Evolutionary conservation across 2,329 filamentous ascomycete species (phyloP).

Genomic region (Penicillium griseofulvum): DNA sequence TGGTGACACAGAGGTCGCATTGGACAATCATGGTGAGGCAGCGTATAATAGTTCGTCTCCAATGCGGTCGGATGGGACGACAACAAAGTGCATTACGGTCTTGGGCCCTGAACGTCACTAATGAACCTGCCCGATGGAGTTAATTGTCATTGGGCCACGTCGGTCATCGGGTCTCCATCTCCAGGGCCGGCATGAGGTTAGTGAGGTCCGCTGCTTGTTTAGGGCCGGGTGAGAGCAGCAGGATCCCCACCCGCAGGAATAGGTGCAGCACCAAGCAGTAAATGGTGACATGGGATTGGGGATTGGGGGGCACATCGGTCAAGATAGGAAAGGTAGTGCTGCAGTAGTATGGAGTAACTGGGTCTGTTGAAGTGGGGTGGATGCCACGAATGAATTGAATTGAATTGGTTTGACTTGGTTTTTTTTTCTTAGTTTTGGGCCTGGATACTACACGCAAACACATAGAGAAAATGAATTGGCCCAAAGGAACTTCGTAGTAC

Average conservation of each 20-base stretch:
- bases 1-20: slow-evolving; percentile 26
- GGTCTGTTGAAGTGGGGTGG: slow-evolving; percentile 27
- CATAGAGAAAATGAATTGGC: neutral
- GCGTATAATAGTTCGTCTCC: slow-evolving; percentile 34
- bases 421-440: slow-evolving; percentile 11
- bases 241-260: slow-evolving; percentile 29
- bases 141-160: slow-evolving; percentile 44
- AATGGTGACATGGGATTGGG: slow-evolving; percentile 22
- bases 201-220: slow-evolving; percentile 25
- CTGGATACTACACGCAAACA: neutral
- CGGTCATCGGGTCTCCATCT: slow-evolving; percentile 31
- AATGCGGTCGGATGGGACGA: slow-evolving; percentile 29
- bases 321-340: slow-evolving; percentile 24
- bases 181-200: slow-evolving; percentile 22
- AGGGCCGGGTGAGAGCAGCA: slow-evolving; percentile 29
- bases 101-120: slow-evolving; percentile 34
- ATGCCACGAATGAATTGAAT: slow-evolving; percentile 23
- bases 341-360: slow-evolving; percentile 24
- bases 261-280: slow-evolving; percentile 30
- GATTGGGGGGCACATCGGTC: slow-evolving; percentile 15
- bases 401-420: slow-evolving; percentile 13
- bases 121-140: slow-evolving; percentile 34
- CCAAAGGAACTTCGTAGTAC: neutral
- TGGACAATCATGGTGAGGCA: slow-evolving; percentile 34
- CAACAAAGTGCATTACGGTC: slow-evolving; percentile 29